Evolutionary conservation across 768 basidiomycete genomes (phyloP).

Genomic region (Phlegmacium glaucopus): DNA sequence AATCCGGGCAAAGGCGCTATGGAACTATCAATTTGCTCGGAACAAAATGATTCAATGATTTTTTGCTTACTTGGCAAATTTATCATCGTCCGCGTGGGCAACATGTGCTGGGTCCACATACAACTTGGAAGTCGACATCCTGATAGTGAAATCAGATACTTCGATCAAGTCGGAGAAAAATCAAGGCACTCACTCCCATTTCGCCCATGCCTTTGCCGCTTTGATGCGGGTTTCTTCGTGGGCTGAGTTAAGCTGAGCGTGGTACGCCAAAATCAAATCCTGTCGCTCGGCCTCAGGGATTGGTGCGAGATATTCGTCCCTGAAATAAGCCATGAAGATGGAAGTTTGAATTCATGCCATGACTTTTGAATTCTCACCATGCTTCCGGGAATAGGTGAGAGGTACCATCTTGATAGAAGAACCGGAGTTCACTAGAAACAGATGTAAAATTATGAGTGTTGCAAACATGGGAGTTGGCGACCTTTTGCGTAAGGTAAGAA

Average conservation of each 20-base stretch:
- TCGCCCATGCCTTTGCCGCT: slow-evolving; percentile 85
- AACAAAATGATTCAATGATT: slow-evolving; percentile 1
- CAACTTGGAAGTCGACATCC: slow-evolving; percentile 81
- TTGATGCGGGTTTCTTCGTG: slow-evolving; percentile 61
- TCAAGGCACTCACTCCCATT: slow-evolving; percentile 73
- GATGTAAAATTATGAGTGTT: background rate
- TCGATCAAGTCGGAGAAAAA: background rate
- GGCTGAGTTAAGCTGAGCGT: slow-evolving; percentile 67
- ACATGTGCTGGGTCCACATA: slow-evolving; percentile 66
- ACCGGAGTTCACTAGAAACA: slow-evolving; percentile 67
- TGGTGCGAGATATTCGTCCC: slow-evolving; percentile 79
- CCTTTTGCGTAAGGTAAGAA: slow-evolving; percentile 85
- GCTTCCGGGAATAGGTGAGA: slow-evolving; percentile 85
- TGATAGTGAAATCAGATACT: slow-evolving; percentile 22
- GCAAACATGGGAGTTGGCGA: slow-evolving; percentile 18
- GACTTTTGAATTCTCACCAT: slow-evolving; percentile 46
- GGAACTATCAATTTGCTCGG: background rate
- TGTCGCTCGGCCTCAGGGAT: slow-evolving; percentile 79
- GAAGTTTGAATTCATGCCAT: background rate
- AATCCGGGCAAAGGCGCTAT: slow-evolving; percentile 80
- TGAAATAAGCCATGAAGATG: slow-evolving; percentile 23
- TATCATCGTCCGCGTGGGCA: slow-evolving; percentile 64
- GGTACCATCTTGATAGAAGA: slow-evolving; percentile 90
- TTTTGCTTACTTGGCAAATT: slow-evolving; percentile 66
- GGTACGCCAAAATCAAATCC: slow-evolving; percentile 84